Conservation (phyloP, 176 grass and related monocot genomes). For the Alloteropsis semialata region DNA sequence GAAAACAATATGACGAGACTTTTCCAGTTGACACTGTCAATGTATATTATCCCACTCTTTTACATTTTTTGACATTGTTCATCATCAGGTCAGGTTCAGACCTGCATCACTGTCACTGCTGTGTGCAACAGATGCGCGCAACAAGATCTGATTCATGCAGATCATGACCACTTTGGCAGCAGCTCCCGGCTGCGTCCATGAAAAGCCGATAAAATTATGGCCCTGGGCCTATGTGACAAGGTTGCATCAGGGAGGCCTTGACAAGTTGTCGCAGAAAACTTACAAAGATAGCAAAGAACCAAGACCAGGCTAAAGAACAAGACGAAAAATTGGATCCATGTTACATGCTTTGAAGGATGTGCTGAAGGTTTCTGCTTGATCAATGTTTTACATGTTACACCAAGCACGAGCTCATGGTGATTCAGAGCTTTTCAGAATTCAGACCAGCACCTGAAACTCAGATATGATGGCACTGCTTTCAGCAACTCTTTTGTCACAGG, state of each 20-base stretch:
- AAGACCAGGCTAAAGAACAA: slow-evolving; percentile 45
- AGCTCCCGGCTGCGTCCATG: slow-evolving; percentile 27
- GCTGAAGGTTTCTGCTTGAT: slow-evolving; percentile 6
- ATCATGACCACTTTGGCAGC: slow-evolving; percentile 19
- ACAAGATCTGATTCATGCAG: slow-evolving; percentile 27
- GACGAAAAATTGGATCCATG: slow-evolving; percentile 14
- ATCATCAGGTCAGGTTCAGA: not conserved
- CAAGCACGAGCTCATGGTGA: slow-evolving; percentile 38
- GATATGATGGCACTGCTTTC: slow-evolving; percentile 35
- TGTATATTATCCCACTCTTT: not conserved
- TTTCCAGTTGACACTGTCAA: not conserved
- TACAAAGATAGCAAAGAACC: not conserved
- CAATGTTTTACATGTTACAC: slow-evolving; percentile 34
- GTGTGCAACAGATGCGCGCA: slow-evolving; percentile 1
- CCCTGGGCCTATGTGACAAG: slow-evolving; percentile 20
- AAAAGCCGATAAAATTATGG: slow-evolving; percentile 28
- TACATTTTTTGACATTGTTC: not conserved
- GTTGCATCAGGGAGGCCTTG: slow-evolving; percentile 28
- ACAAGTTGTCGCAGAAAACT: slow-evolving; percentile 33
- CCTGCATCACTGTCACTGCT: slow-evolving; percentile 29
- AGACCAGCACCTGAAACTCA: slow-evolving; percentile 16
- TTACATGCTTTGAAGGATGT: slow-evolving; percentile 9
- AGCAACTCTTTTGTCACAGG: slow-evolving; percentile 29
- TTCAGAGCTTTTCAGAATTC: slow-evolving; percentile 21
- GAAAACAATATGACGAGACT: not conserved